Evolutionary conservation across 176 grass and related monocot genomes (phyloP), one percentile per base, ranked within the genome.

Genomic region (Oryza officinalis): DNA sequence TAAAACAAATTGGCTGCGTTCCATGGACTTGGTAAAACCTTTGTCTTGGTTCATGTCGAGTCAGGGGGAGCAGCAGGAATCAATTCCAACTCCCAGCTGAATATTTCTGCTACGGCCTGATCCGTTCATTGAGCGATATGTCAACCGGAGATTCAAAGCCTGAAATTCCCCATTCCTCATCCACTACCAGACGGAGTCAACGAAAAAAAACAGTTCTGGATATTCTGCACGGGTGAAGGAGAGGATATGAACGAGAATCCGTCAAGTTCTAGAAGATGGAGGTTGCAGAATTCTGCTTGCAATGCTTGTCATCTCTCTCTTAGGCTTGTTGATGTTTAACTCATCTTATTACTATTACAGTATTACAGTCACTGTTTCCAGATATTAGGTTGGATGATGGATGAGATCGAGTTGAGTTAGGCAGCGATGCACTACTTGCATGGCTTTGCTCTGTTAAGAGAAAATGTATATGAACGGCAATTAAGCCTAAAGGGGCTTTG

Each of bases 371-470:
- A 47, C 14, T 75, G 47, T 33, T 35, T 27, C 6, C 12, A 30
- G 45, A 12, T 10, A 15, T 18, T 33, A 12, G 27, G 3, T 28
- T 31, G 11, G 27, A 66, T 15, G 17, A 33, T 6, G 5, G 3
- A 57, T 17, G 60, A 84, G 72, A 59, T 45, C 46, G 30, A 67
- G 44, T 26, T 1, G 68, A 78, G 67, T 61, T 86, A 82, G 73
- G 88, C 83, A 37, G 11, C 5, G 43, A 45, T 10, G 9, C 57
- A 61, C 57, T 61, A 61, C 57, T 57, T 54, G 5, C 18, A 57
- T 57, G 61, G 25, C 72, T 57, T 57, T 57, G 30, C 40, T 74
- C 33, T n/a, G 57, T 10, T 61, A 0, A 61, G 22, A 61, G 7
- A 61, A 27, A 76, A 64, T 23, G 6, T 25, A 54, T 40, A 57